Percentiles rank a stretch among this genome's conserved stretches.
Evolutionary conservation across 2,329 filamentous ascomycete genomes (phyloP).

Genomic region (Colletotrichum sansevieriae): DNA sequence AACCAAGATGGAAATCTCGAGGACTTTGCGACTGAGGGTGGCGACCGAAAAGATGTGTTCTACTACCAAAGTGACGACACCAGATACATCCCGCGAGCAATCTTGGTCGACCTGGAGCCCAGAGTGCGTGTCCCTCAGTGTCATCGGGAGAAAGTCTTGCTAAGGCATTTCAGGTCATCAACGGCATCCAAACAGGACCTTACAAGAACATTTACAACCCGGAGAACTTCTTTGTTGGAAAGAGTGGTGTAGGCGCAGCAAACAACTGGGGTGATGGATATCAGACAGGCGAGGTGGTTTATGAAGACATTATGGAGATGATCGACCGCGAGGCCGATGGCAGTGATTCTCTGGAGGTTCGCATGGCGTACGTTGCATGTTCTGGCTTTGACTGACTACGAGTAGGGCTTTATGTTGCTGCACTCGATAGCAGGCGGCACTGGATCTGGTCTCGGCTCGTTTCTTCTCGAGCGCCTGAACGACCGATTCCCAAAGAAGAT

Average conservation of each 20-base stretch:
- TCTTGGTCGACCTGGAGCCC: constrained; percentile 94
- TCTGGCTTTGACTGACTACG: constrained; percentile 43
- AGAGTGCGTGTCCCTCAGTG: constrained; percentile 66
- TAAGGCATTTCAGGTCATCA: constrained; percentile 73
- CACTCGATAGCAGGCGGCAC: constrained; percentile 98
- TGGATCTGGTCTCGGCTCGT: constrained; percentile 94
- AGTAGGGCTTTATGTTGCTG: constrained; percentile 94
- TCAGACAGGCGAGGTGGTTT: constrained; percentile 88
- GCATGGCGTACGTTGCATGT: constrained; percentile 17
- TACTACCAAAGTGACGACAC: constrained; percentile 99
- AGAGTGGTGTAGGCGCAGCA: constrained; percentile 91
- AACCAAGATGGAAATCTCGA: constrained; percentile 97
- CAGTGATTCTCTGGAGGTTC: constrained; percentile 92
- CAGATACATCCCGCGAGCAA: constrained; percentile 95
- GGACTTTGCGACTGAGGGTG: constrained; percentile 97
- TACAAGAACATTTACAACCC: constrained; percentile 99
- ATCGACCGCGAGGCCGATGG: constrained; percentile 98
- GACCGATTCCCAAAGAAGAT: constrained; percentile 99
- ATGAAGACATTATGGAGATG: constrained; percentile 99
- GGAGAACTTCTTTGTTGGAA: constrained; percentile 98
- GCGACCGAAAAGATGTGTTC: constrained; percentile 98
- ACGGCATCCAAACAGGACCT: constrained; percentile 90
- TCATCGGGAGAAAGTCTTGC: background rate
- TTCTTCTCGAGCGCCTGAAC: constrained; percentile 93
- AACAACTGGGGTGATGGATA: constrained; percentile 99